phyloP scores from a whole-genome alignment of 225 moss, liverwort and hornwort species.

The Climacium dendroides region DNA sequence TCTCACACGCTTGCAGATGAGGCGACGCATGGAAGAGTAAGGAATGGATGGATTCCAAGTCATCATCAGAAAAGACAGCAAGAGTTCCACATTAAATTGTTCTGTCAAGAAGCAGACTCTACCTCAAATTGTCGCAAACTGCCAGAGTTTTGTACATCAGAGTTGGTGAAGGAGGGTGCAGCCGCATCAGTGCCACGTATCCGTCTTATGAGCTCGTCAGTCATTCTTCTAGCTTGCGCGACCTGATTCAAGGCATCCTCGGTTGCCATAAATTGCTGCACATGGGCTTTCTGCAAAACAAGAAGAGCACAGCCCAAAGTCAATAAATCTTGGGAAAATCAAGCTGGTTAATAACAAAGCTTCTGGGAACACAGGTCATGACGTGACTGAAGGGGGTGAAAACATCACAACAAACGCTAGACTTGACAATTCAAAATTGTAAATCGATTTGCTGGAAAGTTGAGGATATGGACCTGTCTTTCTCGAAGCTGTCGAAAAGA shows the following conservation, averaged over 20 bases:
- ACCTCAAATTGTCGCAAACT: conserved; percentile 76
- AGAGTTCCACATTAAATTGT: neutral
- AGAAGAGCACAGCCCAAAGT: neutral
- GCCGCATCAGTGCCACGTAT: conserved; percentile 58
- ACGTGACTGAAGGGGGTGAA: neutral
- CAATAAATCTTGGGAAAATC: neutral
- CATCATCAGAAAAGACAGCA: neutral
- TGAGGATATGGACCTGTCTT: conserved; percentile 58
- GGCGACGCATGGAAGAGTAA: neutral
- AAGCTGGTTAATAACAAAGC: neutral
- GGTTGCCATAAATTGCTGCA: conserved; percentile 96
- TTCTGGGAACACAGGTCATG: neutral
- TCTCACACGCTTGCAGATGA: neutral
- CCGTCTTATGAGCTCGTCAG: conserved; percentile 53
- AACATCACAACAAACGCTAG: neutral
- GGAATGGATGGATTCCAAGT: neutral
- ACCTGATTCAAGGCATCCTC: conserved; percentile 86
- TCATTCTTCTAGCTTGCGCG: conserved; percentile 61
- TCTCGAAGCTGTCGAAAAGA: conserved; percentile 80
- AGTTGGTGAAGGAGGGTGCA: conserved; percentile 10
- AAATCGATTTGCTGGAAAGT: neutral
- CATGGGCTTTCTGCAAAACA: conserved; percentile 79
- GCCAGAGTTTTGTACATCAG: conserved; percentile 51
- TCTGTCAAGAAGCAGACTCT: neutral
- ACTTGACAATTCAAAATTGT: neutral